Conservation (phyloP, 2,329 filamentous ascomycete genomes). For the Tricladium varicosporioides region DNA sequence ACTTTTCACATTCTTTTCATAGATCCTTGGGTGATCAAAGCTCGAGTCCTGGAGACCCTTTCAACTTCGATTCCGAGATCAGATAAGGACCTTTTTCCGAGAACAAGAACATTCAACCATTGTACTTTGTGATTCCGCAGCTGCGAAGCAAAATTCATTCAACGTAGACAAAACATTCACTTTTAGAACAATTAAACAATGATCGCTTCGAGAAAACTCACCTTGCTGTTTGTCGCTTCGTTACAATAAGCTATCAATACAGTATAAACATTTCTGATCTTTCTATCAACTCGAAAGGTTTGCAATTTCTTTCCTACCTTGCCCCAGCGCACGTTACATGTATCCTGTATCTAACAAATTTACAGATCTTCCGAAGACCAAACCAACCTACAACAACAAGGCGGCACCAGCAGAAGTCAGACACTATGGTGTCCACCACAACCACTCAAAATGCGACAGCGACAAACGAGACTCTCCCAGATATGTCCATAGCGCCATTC, state of each 20-base stretch:
- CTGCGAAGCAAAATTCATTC: background rate
- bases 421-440: constrained; percentile 11
- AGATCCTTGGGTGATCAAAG: background rate
- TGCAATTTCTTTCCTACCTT: background rate
- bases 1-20: background rate
- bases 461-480: constrained; percentile 27
- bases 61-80: background rate
- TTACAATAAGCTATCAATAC: constrained; percentile 18
- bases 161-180: constrained; percentile 11
- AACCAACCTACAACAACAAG: background rate
- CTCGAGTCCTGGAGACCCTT: constrained; percentile 4
- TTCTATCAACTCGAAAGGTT: constrained; percentile 5
- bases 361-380: background rate
- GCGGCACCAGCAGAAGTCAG: background rate
- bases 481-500: constrained; percentile 54
- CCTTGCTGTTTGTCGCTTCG: constrained; percentile 15
- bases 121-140: constrained; percentile 6
- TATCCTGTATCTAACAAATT: background rate
- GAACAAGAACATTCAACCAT: constrained; percentile 10
- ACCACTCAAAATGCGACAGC: constrained; percentile 13
- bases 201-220: constrained; percentile 16
- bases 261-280: background rate
- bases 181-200: constrained; percentile 17
- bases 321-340: background rate
- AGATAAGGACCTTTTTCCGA: background rate